Evolutionary conservation across 352 stramenopile species (phyloP).

Genomic region (Phytophthora quininea): DNA sequence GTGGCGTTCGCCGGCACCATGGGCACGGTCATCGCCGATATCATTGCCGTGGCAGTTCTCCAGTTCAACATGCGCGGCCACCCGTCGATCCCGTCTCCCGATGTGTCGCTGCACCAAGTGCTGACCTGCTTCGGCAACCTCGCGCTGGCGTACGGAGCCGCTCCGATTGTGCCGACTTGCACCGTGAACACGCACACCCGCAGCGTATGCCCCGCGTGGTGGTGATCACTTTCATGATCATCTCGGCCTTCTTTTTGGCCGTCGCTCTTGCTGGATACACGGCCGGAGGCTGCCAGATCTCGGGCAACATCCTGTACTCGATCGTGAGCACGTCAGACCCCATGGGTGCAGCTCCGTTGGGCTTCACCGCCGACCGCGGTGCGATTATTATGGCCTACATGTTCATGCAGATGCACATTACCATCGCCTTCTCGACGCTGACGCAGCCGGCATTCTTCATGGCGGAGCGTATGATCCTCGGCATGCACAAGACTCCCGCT

Average conservation of each 20-base stretch:
- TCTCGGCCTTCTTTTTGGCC: not conserved
- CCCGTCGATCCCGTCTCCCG: constrained; percentile 29
- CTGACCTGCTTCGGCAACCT: constrained; percentile 43
- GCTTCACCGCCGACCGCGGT: constrained; percentile 41
- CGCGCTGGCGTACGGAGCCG: constrained; percentile 42
- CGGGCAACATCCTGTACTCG: constrained; percentile 3
- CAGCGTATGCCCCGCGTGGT: constrained; percentile 12
- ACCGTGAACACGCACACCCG: constrained; percentile 44
- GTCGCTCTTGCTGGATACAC: not conserved
- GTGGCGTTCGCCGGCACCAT: constrained; percentile 38
- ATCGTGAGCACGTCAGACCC: not conserved
- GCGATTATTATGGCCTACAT: constrained; percentile 41
- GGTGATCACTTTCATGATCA: not conserved
- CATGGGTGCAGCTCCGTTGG: constrained; percentile 21
- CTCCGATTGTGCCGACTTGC: constrained; percentile 44
- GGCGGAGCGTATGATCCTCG: constrained; percentile 9
- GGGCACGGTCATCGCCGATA: constrained; percentile 42
- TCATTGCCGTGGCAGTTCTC: constrained; percentile 30
- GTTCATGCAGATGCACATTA: constrained; percentile 41
- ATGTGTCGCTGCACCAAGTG: constrained; percentile 40
- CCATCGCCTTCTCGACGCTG: constrained; percentile 42
- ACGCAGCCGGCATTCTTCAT: constrained; percentile 50
- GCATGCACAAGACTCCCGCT: constrained; percentile 44
- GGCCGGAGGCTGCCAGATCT: constrained; percentile 1
- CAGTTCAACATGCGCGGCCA: constrained; percentile 41